phyloP scores from a whole-genome alignment of 2,329 filamentous ascomycete species.

The Cordyceps pruinosa region DNA sequence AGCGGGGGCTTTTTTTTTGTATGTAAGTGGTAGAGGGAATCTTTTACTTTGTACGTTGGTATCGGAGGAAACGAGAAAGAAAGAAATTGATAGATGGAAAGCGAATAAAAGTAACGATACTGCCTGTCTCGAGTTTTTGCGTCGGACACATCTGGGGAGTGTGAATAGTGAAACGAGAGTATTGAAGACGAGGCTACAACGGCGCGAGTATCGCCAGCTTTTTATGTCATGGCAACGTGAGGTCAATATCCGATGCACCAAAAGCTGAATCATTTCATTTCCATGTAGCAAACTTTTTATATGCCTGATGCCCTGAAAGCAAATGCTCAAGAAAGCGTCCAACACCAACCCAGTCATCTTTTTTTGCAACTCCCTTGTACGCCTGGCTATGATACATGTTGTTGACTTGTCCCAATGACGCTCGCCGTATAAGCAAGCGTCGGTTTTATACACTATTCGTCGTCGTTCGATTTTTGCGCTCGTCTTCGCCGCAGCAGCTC shows the following conservation, averaged over 20 bases:
- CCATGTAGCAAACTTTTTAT: background rate
- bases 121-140: background rate
- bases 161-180: no score
- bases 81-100: background rate
- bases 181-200: background rate
- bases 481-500: constrained; percentile 52
- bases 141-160: no score
- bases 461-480: constrained; percentile 22
- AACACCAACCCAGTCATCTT: background rate
- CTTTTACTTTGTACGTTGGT: background rate
- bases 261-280: background rate
- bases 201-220: no score
- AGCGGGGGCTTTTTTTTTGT: background rate
- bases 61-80: background rate
- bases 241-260: no score
- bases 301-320: background rate
- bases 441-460: constrained; percentile 17
- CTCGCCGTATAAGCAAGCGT: background rate
- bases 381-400: background rate
- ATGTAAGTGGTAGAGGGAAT: background rate
- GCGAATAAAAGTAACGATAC: background rate
- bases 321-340: background rate
- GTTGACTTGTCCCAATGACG: background rate
- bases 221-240: no score
- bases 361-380: background rate